Percentiles rank a stretch among this genome's conserved stretches.
Evolutionary conservation across 352 stramenopile species (phyloP).

Genomic region (Blastocystis sp.): DNA sequence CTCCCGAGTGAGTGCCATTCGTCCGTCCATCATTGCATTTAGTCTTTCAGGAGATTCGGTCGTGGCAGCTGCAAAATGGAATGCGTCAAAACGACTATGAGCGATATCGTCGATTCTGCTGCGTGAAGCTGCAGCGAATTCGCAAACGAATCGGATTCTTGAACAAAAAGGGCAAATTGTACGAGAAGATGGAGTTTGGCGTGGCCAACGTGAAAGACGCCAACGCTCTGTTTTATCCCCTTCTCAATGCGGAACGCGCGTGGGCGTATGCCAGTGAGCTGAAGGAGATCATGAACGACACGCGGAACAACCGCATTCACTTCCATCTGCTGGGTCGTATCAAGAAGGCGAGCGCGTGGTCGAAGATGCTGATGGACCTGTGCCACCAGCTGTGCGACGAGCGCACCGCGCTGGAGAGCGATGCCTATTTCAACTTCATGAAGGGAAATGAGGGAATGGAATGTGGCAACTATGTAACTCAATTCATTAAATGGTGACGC

Average conservation of each 20-base stretch:
- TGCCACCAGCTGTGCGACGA: slow-evolving; percentile 37
- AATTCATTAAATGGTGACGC: background rate
- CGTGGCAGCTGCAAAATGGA: slow-evolving; percentile 66
- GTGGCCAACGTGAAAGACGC: slow-evolving; percentile 31
- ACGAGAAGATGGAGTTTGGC: slow-evolving; percentile 27
- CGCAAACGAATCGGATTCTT: slow-evolving; percentile 57
- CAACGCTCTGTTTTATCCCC: slow-evolving; percentile 51
- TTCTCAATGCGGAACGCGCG: slow-evolving; percentile 51
- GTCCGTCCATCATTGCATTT: background rate
- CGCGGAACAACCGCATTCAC: slow-evolving; percentile 16
- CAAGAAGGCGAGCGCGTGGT: slow-evolving; percentile 30
- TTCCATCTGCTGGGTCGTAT: slow-evolving; percentile 57
- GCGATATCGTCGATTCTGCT: slow-evolving; percentile 58
- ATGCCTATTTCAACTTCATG: slow-evolving; percentile 51
- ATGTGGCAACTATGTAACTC: slow-evolving; percentile 5
- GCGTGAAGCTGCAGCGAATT: slow-evolving; percentile 15
- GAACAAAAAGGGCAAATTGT: slow-evolving; percentile 43
- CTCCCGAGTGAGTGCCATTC: background rate
- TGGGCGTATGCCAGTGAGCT: slow-evolving; percentile 57
- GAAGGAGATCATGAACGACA: slow-evolving; percentile 41
- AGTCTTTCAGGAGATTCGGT: slow-evolving; percentile 46
- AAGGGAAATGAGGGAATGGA: slow-evolving; percentile 51
- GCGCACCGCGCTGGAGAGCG: slow-evolving; percentile 19
- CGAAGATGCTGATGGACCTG: slow-evolving; percentile 16
- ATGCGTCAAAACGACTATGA: slow-evolving; percentile 57